Conservation (phyloP, 2,329 filamentous ascomycete species). For the Hypocreales sp. region DNA sequence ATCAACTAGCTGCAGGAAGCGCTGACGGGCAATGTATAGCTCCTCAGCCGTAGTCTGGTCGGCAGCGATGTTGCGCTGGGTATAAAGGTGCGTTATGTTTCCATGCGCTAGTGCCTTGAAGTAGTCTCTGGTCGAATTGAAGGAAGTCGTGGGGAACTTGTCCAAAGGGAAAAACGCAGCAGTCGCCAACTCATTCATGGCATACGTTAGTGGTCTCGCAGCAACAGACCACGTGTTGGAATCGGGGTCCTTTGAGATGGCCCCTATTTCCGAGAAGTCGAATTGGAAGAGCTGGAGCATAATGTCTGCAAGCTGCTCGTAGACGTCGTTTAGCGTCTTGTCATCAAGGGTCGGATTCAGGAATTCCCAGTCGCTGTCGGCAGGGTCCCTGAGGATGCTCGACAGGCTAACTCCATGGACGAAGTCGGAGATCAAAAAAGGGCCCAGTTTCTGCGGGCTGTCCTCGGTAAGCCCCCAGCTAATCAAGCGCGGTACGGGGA, state of each 20-base stretch:
- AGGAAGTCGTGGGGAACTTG: conserved; percentile 16
- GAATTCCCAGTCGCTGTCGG: conserved; percentile 6
- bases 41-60: not conserved
- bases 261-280: conserved; percentile 15
- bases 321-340: conserved; percentile 7
- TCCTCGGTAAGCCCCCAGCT: conserved; percentile 12
- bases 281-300: conserved; percentile 14
- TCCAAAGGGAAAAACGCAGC: conserved; percentile 16
- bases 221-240: conserved; percentile 14
- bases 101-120: too few relatives aligned
- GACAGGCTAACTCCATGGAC: conserved; percentile 10
- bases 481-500: conserved; percentile 12
- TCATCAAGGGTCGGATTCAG: conserved; percentile 8
- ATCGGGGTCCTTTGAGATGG: conserved; percentile 14
- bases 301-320: conserved; percentile 10
- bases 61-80: not conserved
- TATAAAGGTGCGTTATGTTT: too few relatives aligned
- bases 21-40: conserved; percentile 16
- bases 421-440: conserved; percentile 17
- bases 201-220: conserved; percentile 19
- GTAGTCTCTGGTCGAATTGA: conserved; percentile 10
- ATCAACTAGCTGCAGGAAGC: conserved; percentile 14
- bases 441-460: conserved; percentile 14
- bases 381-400: conserved; percentile 10
- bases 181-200: conserved; percentile 21